Conservation (phyloP, 176 grass and related monocot genomes). For the Cenchrus fungigraminus region DNA sequence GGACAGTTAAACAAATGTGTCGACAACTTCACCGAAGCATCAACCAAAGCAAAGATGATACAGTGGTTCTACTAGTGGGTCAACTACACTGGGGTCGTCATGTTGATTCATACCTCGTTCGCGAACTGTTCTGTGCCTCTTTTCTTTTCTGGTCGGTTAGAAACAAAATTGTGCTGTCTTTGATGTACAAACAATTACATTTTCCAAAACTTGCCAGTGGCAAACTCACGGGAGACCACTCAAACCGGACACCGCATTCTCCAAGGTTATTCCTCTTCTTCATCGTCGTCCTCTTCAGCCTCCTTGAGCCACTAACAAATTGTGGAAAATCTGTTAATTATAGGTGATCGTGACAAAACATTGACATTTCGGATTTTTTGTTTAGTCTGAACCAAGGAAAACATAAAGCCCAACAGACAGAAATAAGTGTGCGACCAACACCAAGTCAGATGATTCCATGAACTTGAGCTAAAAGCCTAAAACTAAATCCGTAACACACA, state of each 20-base stretch:
- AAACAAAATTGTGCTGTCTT: slow-evolving; percentile 35
- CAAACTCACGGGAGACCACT: slow-evolving; percentile 43
- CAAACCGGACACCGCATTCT: not conserved
- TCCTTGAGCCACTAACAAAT: slow-evolving; percentile 56
- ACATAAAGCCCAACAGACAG: not conserved
- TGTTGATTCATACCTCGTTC: slow-evolving; percentile 5
- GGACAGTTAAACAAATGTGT: slow-evolving; percentile 36
- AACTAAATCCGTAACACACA: not conserved
- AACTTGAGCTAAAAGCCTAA: not conserved
- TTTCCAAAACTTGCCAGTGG: slow-evolving; percentile 48
- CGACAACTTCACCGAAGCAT: slow-evolving; percentile 27
- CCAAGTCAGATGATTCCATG: not conserved
- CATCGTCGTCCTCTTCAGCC: slow-evolving; percentile 75
- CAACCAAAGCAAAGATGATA: slow-evolving; percentile 31
- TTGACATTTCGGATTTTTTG: not conserved
- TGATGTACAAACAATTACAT: slow-evolving; percentile 47
- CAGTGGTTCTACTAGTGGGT: not conserved
- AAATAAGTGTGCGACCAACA: not conserved
- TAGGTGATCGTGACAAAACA: not conserved
- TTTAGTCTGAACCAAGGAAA: not conserved
- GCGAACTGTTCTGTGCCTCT: slow-evolving; percentile 8
- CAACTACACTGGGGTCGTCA: slow-evolving; percentile 32
- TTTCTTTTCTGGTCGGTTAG: slow-evolving; percentile 20
- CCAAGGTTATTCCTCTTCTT: slow-evolving; percentile 58
- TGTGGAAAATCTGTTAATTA: not conserved